Evolutionary conservation across 1,139 yeast genomes (phyloP), one percentile per base, ranked within the genome.

Genomic region (Saccharomycopsis hybrid): DNA sequence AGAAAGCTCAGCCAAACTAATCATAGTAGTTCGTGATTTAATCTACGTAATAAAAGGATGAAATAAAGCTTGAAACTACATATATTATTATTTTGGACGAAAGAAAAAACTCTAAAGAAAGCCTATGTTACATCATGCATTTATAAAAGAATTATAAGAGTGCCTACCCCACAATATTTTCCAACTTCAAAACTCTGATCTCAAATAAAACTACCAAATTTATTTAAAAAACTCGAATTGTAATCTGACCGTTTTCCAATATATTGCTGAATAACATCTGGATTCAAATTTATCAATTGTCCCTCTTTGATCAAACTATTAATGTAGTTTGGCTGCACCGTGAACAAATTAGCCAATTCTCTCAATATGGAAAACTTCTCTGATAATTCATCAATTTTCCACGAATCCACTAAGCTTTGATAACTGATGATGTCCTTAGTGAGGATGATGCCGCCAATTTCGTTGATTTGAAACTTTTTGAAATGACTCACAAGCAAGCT

Each of bases 241-340:
- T 80, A 84, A 61, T 86, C 95, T 0, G 83, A 73, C 58, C 96
- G 72, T 60, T 80, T 84, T 8, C 82, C 69, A 41, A 88, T 77
- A 58, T 85, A 86, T 56, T 79, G 86, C 51, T 85, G 74, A 31
- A 89, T 70, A 11, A 82, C 71, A 51, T 73, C 76, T 3, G 85
- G 82, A 61, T 83, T 84, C 62, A 90, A 73, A 51, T 72, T 76
- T 1, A 83, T 81, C 56, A 90, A 70, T 59, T 82, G 86, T 2
- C 96, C 95, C 59, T 89, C 96, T 43, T 85, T 79, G 2, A 90
- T 80, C 61, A 90, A 74, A 1, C 95, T 85, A 56, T 81, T 82
- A 54, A 90, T 71, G 59, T 87, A 77, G 48, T 78, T 81, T 1
- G 84, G 79, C 61, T 83, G 89, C 11, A 87, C 95, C 0, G 95